Conservation (phyloP, 1,284 basidiomycete species). For the Salmacisia buchloeana region DNA sequence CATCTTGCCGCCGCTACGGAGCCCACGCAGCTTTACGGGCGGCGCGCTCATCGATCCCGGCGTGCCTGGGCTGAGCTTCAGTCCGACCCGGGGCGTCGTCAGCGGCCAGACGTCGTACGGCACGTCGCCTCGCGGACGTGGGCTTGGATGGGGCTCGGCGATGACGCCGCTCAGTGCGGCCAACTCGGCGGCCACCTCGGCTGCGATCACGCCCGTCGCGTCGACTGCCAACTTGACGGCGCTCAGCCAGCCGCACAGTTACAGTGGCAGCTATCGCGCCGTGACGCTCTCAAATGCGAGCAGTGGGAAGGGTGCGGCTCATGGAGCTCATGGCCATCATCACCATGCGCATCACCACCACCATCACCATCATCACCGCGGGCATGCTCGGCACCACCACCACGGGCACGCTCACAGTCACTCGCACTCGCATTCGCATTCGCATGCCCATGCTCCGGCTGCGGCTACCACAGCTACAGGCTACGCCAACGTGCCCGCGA, state of each 20-base stretch:
- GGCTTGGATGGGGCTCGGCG: slow-evolving; percentile 39
- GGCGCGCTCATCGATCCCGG: background rate
- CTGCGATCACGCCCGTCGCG: slow-evolving; percentile 1
- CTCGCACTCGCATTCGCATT: background rate
- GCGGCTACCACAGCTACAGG: background rate
- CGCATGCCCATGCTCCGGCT: too few species aligned
- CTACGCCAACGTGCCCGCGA: background rate
- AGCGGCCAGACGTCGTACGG: slow-evolving; percentile 21
- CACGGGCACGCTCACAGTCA: slow-evolving; percentile 2
- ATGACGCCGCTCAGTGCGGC: slow-evolving; percentile 18
- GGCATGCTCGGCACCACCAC: slow-evolving; percentile 14
- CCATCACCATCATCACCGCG: slow-evolving; percentile 13
- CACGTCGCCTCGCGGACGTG: slow-evolving; percentile 34
- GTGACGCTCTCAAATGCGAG: background rate
- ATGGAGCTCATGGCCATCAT: background rate
- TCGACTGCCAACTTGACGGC: background rate
- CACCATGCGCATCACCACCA: slow-evolving; percentile 10
- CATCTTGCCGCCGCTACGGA: background rate
- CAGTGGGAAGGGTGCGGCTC: too few species aligned
- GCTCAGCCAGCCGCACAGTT: slow-evolving; percentile 3
- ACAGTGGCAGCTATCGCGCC: background rate
- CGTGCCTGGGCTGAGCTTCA: background rate
- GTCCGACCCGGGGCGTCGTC: slow-evolving; percentile 23
- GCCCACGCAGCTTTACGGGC: background rate
- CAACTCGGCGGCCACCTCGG: background rate